Evolutionary conservation across 2,329 filamentous ascomycete species (phyloP), one percentile per base, ranked within the genome.

Genomic region (Botrytis squamosa): DNA sequence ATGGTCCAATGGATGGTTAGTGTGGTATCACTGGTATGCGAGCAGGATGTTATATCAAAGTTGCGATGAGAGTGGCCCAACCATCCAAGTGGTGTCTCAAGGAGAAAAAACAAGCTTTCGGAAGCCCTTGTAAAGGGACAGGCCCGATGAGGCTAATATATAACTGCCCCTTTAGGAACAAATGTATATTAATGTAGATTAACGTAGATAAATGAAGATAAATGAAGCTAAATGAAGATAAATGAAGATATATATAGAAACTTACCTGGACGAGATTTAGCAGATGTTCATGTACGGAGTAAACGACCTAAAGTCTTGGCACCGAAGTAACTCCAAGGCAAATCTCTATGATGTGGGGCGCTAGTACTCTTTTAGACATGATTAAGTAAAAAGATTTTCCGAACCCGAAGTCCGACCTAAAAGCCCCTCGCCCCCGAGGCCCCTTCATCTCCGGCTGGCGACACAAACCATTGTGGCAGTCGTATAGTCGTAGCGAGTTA

Each of bases 21-120:
- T n/a, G 33, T 25, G 12, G 36, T 42, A 52, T 33, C 55, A 36
- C 42, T 14, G 29, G 29, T 29, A 29, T 29, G 29, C 29, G 29
- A 25, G 69, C 52, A 57, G 38, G 70, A 67, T 49, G 62, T 57
- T 66, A 57, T 66, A 71, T 71, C 36, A 68, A 68, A 60, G 49
- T 72, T 67, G 49, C 16, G 65, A 40, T 10, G 33, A 52, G 36
- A 55, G 46, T 68, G 42, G 63, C 36, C 42, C 29, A 57, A 57
- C 14, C 18, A 22, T 64, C 22, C 29, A 36, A 46, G 55, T 29
- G 36, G 49, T n/a, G 42, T 38, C 40, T 33, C 25, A 8, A 49
- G 10, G 22, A 36, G 42, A 52, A 40, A 25, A 22, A 67, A 36
- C 14, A 67, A 70, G 62, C 70, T 72, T 67, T 69, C 38, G 36